Base-by-base conservation (phyloP, 805 yeast species). In the Schizosaccharomyces osmophilus region DNA sequence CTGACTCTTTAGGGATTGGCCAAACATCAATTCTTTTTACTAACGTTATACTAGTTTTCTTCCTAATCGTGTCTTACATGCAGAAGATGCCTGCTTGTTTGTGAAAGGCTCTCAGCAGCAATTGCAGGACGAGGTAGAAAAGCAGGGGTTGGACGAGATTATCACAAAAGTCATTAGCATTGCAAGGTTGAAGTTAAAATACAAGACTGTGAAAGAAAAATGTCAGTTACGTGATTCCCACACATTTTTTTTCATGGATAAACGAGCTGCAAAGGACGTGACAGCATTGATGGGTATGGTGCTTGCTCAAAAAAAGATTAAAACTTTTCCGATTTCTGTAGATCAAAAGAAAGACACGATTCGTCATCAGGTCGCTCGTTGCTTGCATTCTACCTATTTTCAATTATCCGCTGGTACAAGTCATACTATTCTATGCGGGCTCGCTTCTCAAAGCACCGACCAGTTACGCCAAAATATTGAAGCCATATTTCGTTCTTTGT, bases 191-290 rank as follows among this genome's bases (percentile, higher is more conserved):
- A 87, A 87, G 71, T 85, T 88, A 43, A 84, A 83, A 63, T 90
- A 82, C 77, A 87, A 87, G 74, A 81, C 86, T n/a, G 90, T 75
- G 68, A 97, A 93, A 72, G 83, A 88, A 63, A 82, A 88, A 71
- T 82, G 97, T 71, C 82, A 82, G 64, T 79, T 93, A 63, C 72
- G 78, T 55, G 70, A 76, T 17, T 82, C 80, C 63, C 85, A 79
- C 69, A 94, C 88, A 67, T 65, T 87, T 64, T 86, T 93, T 71
- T 69, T 93, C 51, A 82, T 86, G 61, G 97, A 93, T 73, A 95
- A 88, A 64, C 82, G 83, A 45, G 75, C 89, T 58, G 76, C 87
- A 61, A 81, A 88, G 32, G 75, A 85, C 63, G 77, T 93, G 73
- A 97, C 98, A 59, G 81, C 82, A 67, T 73, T 85, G 48, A 74